A percentile compares a stretch with the other conserved stretches of the same genome.
phyloP scores from a whole-genome alignment of 2,329 filamentous ascomycete genomes.

The Remersonia thermophila region DNA sequence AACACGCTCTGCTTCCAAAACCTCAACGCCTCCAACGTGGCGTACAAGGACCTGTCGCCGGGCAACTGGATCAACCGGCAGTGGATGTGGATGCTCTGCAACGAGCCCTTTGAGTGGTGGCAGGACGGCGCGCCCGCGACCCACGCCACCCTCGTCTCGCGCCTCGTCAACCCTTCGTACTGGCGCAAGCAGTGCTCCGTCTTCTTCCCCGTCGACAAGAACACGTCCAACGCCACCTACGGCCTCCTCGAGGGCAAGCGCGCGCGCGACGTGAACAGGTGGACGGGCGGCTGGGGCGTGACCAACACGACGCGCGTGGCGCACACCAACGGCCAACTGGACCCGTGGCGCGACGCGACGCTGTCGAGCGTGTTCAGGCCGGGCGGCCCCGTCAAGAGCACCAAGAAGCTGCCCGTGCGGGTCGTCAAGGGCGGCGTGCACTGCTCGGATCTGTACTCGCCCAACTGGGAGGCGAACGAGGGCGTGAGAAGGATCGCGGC shows the following conservation, averaged over 20 bases:
- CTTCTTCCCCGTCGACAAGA: conserved; percentile 27
- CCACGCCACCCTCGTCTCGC: conserved; percentile 29
- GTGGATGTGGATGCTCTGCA: conserved; percentile 46
- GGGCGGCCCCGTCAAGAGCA: conserved; percentile 26
- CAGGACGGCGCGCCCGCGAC: conserved; percentile 33
- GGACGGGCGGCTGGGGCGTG: conserved; percentile 30
- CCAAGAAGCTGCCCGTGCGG: conserved; percentile 21
- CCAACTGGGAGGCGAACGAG: conserved; percentile 38
- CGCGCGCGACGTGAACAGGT: conserved; percentile 23
- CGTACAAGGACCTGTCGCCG: conserved; percentile 25
- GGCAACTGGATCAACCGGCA: conserved; percentile 35
- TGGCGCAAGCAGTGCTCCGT: conserved; percentile 33
- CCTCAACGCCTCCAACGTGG: conserved; percentile 32
- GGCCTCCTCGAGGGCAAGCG: conserved; percentile 23
- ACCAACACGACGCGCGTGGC: conserved; percentile 28
- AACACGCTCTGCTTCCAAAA: conserved; percentile 36
- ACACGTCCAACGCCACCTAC: conserved; percentile 17
- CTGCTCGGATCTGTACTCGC: conserved; percentile 27
- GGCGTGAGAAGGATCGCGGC: conserved; percentile 38
- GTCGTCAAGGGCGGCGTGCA: conserved; percentile 26
- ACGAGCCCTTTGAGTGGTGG: conserved; percentile 32
- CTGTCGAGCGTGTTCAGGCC: conserved; percentile 26
- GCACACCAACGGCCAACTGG: conserved; percentile 28
- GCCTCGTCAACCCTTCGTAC: conserved; percentile 25
- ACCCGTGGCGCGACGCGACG: conserved; percentile 30